phyloP scores from a whole-genome alignment of 208 protist species.

The Leptomonas pyrrhocoris region DNA sequence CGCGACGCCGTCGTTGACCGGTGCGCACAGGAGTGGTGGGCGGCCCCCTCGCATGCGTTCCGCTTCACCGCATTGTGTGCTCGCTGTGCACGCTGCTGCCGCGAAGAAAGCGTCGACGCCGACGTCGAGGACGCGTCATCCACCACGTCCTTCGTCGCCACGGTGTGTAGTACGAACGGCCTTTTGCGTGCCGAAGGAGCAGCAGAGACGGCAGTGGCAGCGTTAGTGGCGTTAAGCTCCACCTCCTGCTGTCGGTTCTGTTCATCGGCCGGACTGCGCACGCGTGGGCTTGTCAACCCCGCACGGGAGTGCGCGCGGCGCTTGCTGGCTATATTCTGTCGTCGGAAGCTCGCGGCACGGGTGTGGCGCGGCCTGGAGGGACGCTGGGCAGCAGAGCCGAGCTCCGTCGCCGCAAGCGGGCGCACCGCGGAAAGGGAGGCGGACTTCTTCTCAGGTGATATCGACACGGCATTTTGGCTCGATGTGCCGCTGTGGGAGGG shows the following conservation, averaged over 20 bases:
- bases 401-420: not conserved
- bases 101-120: not conserved
- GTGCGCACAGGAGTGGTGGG: not conserved
- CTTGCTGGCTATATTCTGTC: not conserved
- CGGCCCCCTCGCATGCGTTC: not conserved
- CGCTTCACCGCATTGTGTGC: not conserved
- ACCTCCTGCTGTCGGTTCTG: no score
- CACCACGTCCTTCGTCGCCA: not conserved
- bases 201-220: no score
- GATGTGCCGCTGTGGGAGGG: not conserved
- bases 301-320: not conserved
- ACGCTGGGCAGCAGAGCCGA: not conserved
- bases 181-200: not conserved
- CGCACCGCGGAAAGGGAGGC: not conserved
- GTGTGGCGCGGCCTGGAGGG: not conserved
- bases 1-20: not conserved
- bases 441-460: constrained; percentile 1
- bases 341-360: not conserved
- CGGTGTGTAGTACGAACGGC: not conserved
- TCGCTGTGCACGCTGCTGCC: not conserved
- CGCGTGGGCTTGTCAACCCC: not conserved
- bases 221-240: no score
- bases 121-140: not conserved
- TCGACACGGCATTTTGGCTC: not conserved
- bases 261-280: not conserved